phyloP scores from a whole-genome alignment of 768 basidiomycete genomes.

The Terana coerulea region DNA sequence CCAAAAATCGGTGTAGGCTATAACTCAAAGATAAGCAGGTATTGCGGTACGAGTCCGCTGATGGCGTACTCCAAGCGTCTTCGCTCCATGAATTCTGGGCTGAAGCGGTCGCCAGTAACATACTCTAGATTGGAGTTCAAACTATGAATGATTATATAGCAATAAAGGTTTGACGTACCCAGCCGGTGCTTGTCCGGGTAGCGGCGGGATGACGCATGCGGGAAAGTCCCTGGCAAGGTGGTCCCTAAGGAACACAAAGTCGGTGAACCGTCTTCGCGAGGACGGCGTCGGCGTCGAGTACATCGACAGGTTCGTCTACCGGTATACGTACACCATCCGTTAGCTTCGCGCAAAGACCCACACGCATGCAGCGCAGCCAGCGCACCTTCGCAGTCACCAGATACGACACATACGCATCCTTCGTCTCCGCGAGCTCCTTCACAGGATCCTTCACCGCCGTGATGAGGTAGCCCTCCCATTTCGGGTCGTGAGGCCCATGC shows the following conservation, averaged over 20 bases:
- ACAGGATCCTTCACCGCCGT: constrained; percentile 87
- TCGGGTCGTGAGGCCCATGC: constrained; percentile 70
- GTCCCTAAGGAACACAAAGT: constrained; percentile 92
- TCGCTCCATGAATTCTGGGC: constrained; percentile 94
- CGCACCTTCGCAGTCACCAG: constrained; percentile 83
- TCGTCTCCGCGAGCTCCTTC: constrained; percentile 94
- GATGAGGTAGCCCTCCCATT: constrained; percentile 87
- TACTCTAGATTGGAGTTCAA: constrained; percentile 59
- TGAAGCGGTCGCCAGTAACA: constrained; percentile 95
- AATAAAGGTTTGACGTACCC: constrained; percentile 48
- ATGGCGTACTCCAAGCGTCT: constrained; percentile 75
- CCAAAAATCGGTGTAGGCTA: constrained; percentile 90
- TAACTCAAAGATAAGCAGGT: not conserved
- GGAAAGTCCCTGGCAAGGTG: constrained; percentile 90
- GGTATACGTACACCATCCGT: constrained; percentile 8
- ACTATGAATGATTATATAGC: not conserved
- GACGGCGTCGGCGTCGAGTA: constrained; percentile 75
- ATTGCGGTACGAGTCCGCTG: constrained; percentile 6
- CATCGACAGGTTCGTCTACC: constrained; percentile 91
- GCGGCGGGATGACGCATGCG: constrained; percentile 94
- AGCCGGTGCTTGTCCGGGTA: constrained; percentile 96
- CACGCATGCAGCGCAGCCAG: no score
- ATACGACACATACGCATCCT: constrained; percentile 96
- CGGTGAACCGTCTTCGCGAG: constrained; percentile 88
- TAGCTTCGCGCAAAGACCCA: not conserved